Evolutionary conservation across 2,329 filamentous ascomycete species (phyloP), one percentile per base, ranked within the genome.

Genomic region (Fusarium haematococcum): DNA sequence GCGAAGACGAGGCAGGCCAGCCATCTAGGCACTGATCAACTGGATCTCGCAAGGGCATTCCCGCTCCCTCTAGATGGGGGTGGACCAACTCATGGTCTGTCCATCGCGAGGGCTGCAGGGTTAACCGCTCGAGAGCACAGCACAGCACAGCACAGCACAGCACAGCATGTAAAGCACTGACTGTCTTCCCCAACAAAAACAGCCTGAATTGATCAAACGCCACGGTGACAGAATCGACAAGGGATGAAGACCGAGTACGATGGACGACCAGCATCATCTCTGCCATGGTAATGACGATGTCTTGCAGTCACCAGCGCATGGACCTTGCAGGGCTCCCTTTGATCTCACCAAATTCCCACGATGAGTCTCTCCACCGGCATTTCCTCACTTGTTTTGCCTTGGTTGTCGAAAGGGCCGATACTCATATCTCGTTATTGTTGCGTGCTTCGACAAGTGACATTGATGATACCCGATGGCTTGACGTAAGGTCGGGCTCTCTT

Each of bases 31-130:
- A 45, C 27, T 61, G 56, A 39, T 68, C 23, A 58, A 35, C 37
- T 41, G 58, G 25, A 68, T 69, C 41, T 67, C 57, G 37, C 57
- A 66, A 68, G 50, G 59, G 58, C 73, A 70, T 74, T 73, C 67
- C 64, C 63, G 37, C 63, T 59, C 23, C 57, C 59, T 57, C 48
- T 32, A 63, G 39, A 33, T 39, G 41, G 63, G 58, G 65, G 62
- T 54, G 50, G 68, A 61, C 68, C 63, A 68, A 63, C 43, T 57
- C 65, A 43, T 71, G 71, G 71, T 60, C 68, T 76, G 69, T 76
- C 61, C 63, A 59, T 64, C 50, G 39, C 50, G 41, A 65, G 56
- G 30, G 35, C 59, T 73, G 64, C 67, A 67, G 62, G 61, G 64
- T 64, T 67, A 48, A 27, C 43, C 43, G 37, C 59, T 59, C 56